Conservation (phyloP, 306 rosid genomes). For the Luffa aegyptiaca region DNA sequence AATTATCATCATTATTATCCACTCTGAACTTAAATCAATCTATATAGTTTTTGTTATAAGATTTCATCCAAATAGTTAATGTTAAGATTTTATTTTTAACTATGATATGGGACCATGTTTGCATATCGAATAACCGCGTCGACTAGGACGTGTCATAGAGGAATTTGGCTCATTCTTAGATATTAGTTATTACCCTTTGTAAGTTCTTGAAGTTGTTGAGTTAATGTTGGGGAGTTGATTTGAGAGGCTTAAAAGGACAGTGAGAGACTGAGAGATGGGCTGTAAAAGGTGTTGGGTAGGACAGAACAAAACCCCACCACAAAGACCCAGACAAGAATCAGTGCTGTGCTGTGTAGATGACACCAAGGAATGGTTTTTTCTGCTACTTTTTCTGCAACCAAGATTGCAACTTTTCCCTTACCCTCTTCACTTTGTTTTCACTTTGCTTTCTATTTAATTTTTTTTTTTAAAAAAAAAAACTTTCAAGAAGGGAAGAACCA, state of each 20-base stretch:
- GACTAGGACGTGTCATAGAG: not conserved
- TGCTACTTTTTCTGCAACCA: not conserved
- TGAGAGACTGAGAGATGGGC: not conserved
- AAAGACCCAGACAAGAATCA: conserved; percentile 1
- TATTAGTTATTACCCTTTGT: not conserved
- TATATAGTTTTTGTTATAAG: too few species aligned
- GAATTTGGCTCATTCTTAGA: not conserved
- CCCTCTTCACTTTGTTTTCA: not conserved
- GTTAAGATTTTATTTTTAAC: too few species aligned
- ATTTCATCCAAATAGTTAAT: too few species aligned
- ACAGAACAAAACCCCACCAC: not conserved
- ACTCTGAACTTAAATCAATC: too few species aligned
- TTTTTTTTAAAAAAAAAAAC: not conserved
- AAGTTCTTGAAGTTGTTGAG: not conserved
- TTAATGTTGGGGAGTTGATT: not conserved
- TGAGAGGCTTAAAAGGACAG: not conserved
- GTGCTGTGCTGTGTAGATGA: not conserved
- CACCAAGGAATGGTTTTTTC: conserved; percentile 8
- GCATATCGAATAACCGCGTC: not conserved
- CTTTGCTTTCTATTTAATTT: not conserved
- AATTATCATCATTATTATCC: too few species aligned
- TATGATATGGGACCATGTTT: not conserved
- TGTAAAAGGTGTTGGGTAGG: not conserved
- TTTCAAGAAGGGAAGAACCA: not conserved
- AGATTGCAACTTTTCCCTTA: not conserved